A percentile compares a stretch with the other conserved stretches of the same genome.
phyloP scores from a whole-genome alignment of 371 early-diverging fungal genomes.

The Saksenaea oblongispora region DNA sequence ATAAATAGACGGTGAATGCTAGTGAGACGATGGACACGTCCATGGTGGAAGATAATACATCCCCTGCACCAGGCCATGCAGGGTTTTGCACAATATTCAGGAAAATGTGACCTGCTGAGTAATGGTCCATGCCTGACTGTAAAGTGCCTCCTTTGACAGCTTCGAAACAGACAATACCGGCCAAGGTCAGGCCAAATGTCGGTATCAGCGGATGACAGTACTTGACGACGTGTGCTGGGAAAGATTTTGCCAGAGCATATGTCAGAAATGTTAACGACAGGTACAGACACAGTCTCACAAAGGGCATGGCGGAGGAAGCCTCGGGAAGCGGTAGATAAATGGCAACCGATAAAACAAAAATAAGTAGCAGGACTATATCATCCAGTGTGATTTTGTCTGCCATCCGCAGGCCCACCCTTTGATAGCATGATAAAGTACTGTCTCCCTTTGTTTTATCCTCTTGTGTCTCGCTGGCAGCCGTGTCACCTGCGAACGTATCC shows the following conservation, averaged over 20 bases:
- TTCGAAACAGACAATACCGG: constrained; percentile 29
- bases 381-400: background rate
- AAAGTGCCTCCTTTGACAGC: constrained; percentile 21
- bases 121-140: background rate
- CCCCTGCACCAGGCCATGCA: constrained; percentile 37
- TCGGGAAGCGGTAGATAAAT: constrained; percentile 26
- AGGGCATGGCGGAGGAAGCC: constrained; percentile 22
- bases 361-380: constrained; percentile 8
- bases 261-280: constrained; percentile 18
- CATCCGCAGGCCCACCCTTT: background rate
- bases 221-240: constrained; percentile 15
- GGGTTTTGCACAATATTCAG: constrained; percentile 18
- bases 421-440: background rate
- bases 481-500: too few species aligned
- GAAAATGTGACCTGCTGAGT: constrained; percentile 18
- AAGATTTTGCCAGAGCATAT: constrained; percentile 13
- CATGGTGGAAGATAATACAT: constrained; percentile 28
- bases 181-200: constrained; percentile 19
- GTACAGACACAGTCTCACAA: constrained; percentile 24
- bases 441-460: background rate
- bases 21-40: constrained; percentile 35
- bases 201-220: constrained; percentile 30
- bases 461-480: background rate
- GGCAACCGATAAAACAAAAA: constrained; percentile 21
- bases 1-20: constrained; percentile 30